These are phyloP conservation scores for Bretschneidera sinensis DNA, from an alignment of 345 rosid species.

Conservation along the genomic window DNA sequence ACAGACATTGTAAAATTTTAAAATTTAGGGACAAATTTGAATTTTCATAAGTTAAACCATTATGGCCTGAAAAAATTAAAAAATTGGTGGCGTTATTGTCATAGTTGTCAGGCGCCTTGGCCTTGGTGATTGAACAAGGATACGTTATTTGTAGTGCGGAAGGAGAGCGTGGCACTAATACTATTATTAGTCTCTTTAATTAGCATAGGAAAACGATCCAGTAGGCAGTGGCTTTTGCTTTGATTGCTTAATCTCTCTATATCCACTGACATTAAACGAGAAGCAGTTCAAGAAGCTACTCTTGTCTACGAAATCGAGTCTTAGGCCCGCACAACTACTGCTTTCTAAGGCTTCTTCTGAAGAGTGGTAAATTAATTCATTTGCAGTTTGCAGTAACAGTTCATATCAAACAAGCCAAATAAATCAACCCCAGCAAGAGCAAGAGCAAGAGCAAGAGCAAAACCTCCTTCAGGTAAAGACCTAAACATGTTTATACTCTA, in stretches of 20 bases:
- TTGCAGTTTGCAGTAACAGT: no score
- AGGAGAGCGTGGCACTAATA: slow-evolving; percentile 8
- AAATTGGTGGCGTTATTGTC: no score
- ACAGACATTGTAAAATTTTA: no score
- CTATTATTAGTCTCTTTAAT: not conserved
- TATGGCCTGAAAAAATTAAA: no score
- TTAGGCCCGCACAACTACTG: not conserved
- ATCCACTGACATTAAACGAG: not conserved
- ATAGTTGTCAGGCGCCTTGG: no score
- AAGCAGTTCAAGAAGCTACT: not conserved
- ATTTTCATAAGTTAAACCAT: no score
- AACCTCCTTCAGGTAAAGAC: slow-evolving; percentile 6
- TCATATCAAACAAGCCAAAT: not conserved
- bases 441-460: not conserved
- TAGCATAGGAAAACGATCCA: slow-evolving; percentile 1
- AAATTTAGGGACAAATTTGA: no score
- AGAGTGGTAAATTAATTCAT: no score
- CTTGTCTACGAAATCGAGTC: not conserved
- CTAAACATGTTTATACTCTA: not conserved
- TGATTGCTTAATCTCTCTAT: not conserved
- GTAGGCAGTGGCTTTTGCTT: not conserved
- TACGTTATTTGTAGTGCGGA: not conserved
- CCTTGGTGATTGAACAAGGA: no score
- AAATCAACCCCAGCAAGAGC: not conserved
- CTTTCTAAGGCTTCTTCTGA: not conserved